Evolutionary conservation across 1,284 basidiomycete species (phyloP), one percentile per base, ranked within the genome.

Genomic region (Stygiomarasmius scandens): DNA sequence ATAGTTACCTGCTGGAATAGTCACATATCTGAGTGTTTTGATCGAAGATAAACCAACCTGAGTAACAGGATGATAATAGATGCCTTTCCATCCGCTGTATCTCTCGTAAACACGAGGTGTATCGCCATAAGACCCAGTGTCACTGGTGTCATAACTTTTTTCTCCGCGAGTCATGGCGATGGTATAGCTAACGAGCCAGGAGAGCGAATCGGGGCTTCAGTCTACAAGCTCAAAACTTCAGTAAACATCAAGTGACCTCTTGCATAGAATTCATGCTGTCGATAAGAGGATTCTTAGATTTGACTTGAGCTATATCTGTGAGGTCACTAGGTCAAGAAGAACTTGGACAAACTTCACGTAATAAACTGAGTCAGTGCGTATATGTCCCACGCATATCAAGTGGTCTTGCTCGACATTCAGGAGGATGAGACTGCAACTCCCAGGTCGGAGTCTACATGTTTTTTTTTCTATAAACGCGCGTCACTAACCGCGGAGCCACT

Each of bases 1-100:
- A 89, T 74, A 58, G 74, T 73, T 58, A 84, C 78, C 78, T 77
- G 48, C 20, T n/a, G n/a, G n/a, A 6, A 44, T 22, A 12, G n/a
- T 8, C 19, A 29, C 2, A 38, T 29, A n/a, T 22, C 38, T 20
- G 24, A 44, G 14, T 43, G 10, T 65, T 59, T 51, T 67, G 67
- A 59, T 62, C 49, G 34, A 49, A 46, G 38, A 51, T n/a, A 16
- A 59, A 61, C 69, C 49, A 36, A 81, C 78, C 69, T 82, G 80
- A 14, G 78, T 79, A 25, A 74, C 59, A 38, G 84, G 80, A 58
- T 82, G 76, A 47, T 74, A 72, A 66, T 83, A 85, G 36, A 76
- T 12, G 19, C 74, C 74, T 55, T 65, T 71, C 32, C 77, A 36
- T n/a, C 77, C 77, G 36, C 55, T 74, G 3, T 71, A 74, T 24